Conservation (phyloP, 2,329 filamentous ascomycete species). For the Fusarium chlamydosporum region DNA sequence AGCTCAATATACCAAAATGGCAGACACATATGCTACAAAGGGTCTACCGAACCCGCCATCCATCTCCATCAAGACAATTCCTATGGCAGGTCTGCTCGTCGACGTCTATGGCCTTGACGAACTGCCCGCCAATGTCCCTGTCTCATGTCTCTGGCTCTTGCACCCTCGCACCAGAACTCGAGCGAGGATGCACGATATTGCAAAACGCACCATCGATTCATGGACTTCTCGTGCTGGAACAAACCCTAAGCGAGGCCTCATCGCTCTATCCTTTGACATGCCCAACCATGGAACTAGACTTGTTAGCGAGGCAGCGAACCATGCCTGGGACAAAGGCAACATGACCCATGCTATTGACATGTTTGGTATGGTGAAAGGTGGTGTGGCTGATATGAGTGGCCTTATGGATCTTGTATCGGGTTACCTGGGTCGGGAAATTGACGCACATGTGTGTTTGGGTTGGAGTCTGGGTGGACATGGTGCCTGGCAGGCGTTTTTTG, state of each 20-base stretch:
- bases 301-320: slow-evolving; percentile 77
- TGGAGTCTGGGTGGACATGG: slow-evolving; percentile 90
- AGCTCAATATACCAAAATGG: slow-evolving; percentile 33
- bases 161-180: slow-evolving; percentile 82
- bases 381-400: slow-evolving; percentile 79
- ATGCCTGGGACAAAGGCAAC: slow-evolving; percentile 85
- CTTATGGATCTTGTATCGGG: slow-evolving; percentile 84
- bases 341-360: slow-evolving; percentile 89
- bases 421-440: slow-evolving; percentile 70
- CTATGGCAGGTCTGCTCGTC: slow-evolving; percentile 82
- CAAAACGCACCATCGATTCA: slow-evolving; percentile 74
- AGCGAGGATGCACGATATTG: slow-evolving; percentile 81
- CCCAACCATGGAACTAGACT: slow-evolving; percentile 87
- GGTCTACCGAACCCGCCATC: slow-evolving; percentile 58
- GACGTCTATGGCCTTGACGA: slow-evolving; percentile 87
- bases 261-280: slow-evolving; percentile 91
- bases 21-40: slow-evolving; percentile 52
- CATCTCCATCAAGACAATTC: slow-evolving; percentile 75
- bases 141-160: slow-evolving; percentile 91
- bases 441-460: slow-evolving; percentile 82
- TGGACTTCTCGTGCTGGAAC: slow-evolving; percentile 68
- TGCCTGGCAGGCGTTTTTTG: slow-evolving; percentile 85
- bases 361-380: slow-evolving; percentile 82
- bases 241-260: slow-evolving; percentile 68
- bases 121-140: slow-evolving; percentile 67